Percentiles rank a stretch among this genome's conserved stretches.
These are phyloP conservation scores for Myriosclerotinia curreyana DNA, from an alignment of 2,329 filamentous ascomycete species.

Conservation along the genomic window DNA sequence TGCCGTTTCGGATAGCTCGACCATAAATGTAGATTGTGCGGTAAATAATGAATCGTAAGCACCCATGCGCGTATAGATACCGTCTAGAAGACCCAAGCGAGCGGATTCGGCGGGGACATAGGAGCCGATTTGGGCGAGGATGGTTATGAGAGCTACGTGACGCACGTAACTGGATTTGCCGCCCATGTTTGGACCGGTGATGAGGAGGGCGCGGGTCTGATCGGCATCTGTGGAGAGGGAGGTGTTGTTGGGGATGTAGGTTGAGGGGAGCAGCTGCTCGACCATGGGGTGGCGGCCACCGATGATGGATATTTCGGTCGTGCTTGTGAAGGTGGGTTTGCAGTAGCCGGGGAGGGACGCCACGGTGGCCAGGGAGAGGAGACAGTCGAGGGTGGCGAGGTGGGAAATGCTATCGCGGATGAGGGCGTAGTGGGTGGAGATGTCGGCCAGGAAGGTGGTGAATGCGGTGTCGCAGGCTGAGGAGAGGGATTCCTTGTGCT, in stretches of 20 bases:
- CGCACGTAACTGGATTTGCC: conserved; percentile 98
- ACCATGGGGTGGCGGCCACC: conserved; percentile 92
- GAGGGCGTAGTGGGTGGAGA: conserved; percentile 81
- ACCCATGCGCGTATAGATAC: conserved; percentile 91
- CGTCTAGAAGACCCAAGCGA: conserved; percentile 77
- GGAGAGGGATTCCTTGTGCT: conserved; percentile 89
- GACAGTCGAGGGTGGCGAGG: conserved; percentile 83
- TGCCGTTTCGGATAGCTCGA: conserved; percentile 89
- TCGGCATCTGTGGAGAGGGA: conserved; percentile 62
- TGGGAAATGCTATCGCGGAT: conserved; percentile 85
- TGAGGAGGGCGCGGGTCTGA: conserved; percentile 58
- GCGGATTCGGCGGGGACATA: conserved; percentile 82
- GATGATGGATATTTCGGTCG: conserved; percentile 64
- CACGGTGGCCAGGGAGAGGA: conserved; percentile 80
- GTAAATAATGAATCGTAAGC: conserved; percentile 95
- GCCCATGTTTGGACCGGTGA: conserved; percentile 98
- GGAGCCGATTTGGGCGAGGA: conserved; percentile 92
- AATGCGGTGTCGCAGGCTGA: conserved; percentile 89
- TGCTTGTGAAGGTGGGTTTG: conserved; percentile 65
- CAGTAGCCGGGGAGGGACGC: conserved; percentile 84
- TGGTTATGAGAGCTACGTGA: conserved; percentile 82
- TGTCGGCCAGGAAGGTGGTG: conserved; percentile 63
- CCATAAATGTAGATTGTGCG: conserved; percentile 96
- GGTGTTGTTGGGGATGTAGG: conserved; percentile 90
- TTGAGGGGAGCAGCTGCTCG: conserved; percentile 78